These are phyloP conservation scores for Cercospora beticola DNA, from an alignment of 2,329 filamentous ascomycete species.

Conservation along the genomic window DNA sequence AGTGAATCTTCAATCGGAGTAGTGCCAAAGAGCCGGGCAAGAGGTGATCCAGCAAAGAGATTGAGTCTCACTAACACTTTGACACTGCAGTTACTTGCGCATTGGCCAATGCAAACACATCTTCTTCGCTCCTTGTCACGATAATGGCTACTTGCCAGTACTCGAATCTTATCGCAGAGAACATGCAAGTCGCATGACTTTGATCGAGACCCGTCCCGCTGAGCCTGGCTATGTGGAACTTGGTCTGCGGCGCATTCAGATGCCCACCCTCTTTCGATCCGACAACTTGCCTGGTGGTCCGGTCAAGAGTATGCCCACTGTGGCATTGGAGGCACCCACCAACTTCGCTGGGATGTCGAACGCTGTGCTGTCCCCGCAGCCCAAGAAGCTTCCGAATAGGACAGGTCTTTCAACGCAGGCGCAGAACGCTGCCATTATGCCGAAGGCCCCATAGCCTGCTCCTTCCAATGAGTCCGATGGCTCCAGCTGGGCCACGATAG, in stretches of 20 bases:
- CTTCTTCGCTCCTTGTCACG: constrained; percentile 50
- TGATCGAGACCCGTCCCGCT: constrained; percentile 47
- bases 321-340: background rate
- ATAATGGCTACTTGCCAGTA: constrained; percentile 48
- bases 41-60: background rate
- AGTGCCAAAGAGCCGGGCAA: background rate
- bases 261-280: constrained; percentile 45
- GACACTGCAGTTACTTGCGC: constrained; percentile 35
- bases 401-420: constrained; percentile 6
- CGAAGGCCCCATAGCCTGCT: constrained; percentile 27
- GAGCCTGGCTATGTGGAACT: constrained; percentile 45
- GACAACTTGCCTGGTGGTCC: constrained; percentile 31
- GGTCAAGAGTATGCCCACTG: constrained; percentile 6
- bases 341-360: background rate
- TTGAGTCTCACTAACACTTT: background rate
- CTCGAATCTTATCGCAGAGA: constrained; percentile 49
- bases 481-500: constrained; percentile 43
- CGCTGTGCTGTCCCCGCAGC: background rate
- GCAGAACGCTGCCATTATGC: constrained; percentile 10
- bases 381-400: background rate
- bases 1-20: background rate
- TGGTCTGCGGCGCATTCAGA: constrained; percentile 42
- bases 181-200: constrained; percentile 42
- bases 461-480: constrained; percentile 22
- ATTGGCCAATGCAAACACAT: constrained; percentile 48